Conservation (phyloP, 306 rosid genomes). For the Styphnolobium japonicum region DNA sequence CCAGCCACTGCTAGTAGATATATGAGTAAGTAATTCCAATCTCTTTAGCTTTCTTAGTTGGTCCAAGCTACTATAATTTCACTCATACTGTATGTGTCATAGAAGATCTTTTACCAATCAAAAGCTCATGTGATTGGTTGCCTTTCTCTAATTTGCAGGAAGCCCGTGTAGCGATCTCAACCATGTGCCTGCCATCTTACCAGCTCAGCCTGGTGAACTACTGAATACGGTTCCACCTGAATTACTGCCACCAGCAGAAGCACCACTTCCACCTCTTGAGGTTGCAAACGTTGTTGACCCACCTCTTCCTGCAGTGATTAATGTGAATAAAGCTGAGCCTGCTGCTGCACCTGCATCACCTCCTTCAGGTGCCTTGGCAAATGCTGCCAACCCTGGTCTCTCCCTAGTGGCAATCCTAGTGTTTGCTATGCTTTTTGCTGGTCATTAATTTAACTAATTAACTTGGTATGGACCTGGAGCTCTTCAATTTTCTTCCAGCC, state of each 20-base stretch:
- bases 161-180: conserved; percentile 53
- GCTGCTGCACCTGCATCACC: not conserved
- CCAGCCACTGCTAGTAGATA: conserved; percentile 76
- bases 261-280: conserved; percentile 57
- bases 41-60: not conserved
- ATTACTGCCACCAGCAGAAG: conserved; percentile 33
- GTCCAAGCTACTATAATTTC: not conserved
- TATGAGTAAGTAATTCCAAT: conserved; percentile 51
- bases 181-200: conserved; percentile 26
- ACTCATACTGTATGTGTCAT: not conserved
- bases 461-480: not conserved
- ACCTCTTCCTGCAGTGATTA: conserved; percentile 69
- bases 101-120: not conserved
- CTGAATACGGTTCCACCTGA: not conserved
- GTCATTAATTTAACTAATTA: conserved; percentile 10
- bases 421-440: conserved; percentile 24
- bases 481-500: not conserved
- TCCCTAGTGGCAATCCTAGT: conserved; percentile 31
- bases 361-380: conserved; percentile 32
- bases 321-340: not conserved
- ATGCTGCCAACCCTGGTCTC: conserved; percentile 28
- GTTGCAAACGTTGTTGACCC: conserved; percentile 53
- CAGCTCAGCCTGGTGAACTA: conserved; percentile 54
- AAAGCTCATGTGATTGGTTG: not conserved
- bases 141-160: conserved; percentile 33